These are phyloP conservation scores for Stagonosporopsis tanaceti DNA, from an alignment of 2,329 filamentous ascomycete species.

Conservation along the genomic window DNA sequence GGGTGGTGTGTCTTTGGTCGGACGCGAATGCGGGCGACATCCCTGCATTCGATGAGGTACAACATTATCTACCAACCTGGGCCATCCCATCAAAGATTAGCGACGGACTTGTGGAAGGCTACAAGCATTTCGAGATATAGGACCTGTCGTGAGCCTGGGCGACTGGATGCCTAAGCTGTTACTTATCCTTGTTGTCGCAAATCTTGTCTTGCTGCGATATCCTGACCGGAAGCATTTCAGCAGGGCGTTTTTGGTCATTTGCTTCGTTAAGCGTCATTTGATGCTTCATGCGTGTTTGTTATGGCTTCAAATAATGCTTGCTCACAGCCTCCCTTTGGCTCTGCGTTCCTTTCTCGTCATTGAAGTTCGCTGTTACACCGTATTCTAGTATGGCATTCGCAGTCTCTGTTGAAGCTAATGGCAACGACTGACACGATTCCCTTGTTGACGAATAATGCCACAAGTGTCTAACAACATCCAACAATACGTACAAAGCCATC, in stretches of 20 bases:
- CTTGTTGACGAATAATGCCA: slow-evolving; percentile 29
- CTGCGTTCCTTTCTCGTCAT: slow-evolving; percentile 7
- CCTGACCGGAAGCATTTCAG: slow-evolving; percentile 42
- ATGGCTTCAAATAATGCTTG: slow-evolving; percentile 21
- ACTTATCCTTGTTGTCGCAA: slow-evolving; percentile 37
- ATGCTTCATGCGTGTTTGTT: slow-evolving; percentile 29
- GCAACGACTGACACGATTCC: slow-evolving; percentile 29
- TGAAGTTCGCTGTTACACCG: slow-evolving; percentile 8
- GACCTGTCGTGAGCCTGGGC: slow-evolving; percentile 12
- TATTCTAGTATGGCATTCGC: slow-evolving; percentile 23
- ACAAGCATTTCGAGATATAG: slow-evolving; percentile 66
- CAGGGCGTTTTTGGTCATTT: slow-evolving; percentile 39
- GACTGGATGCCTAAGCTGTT: slow-evolving; percentile 30
- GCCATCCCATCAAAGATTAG: slow-evolving; percentile 75
- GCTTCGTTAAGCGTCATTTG: slow-evolving; percentile 34
- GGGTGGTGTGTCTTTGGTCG: slow-evolving; percentile 83
- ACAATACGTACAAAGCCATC: slow-evolving; percentile 34
- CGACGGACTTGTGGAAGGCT: slow-evolving; percentile 83
- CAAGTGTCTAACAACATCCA: slow-evolving; percentile 27
- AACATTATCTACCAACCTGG: slow-evolving; percentile 81
- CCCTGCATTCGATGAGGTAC: slow-evolving; percentile 82
- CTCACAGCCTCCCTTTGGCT: slow-evolving; percentile 4
- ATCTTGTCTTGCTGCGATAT: slow-evolving; percentile 45
- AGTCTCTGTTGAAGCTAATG: slow-evolving; percentile 31
- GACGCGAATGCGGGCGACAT: slow-evolving; percentile 81